Percentiles rank a stretch among this genome's conserved stretches.
Conservation (phyloP, 805 yeast genomes). For the Clavispora asparagi region DNA sequence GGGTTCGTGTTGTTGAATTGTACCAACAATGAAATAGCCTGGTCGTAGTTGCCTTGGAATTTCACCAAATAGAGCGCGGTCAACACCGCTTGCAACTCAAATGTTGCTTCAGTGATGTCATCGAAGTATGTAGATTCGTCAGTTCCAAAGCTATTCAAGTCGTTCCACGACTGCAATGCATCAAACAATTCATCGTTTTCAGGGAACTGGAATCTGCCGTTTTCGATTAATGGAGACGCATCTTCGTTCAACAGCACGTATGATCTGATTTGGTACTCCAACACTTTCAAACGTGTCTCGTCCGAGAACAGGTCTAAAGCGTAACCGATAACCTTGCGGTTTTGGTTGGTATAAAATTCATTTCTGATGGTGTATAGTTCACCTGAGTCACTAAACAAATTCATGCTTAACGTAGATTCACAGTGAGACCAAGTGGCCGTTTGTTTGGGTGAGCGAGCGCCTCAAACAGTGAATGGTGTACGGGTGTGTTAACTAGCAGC, state of each 20-base stretch:
- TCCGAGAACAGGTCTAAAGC: slow-evolving; percentile 32
- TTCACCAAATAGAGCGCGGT: slow-evolving; percentile 35
- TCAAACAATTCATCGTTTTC: slow-evolving; percentile 31
- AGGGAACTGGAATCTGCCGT: slow-evolving; percentile 29
- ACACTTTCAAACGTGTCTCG: slow-evolving; percentile 33
- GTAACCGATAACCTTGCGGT: slow-evolving; percentile 38
- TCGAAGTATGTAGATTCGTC: slow-evolving; percentile 40
- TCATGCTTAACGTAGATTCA: slow-evolving; percentile 20
- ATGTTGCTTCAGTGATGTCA: slow-evolving; percentile 28
- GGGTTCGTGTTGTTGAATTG: slow-evolving; percentile 17
- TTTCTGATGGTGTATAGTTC: slow-evolving; percentile 54
- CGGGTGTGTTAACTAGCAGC: background rate
- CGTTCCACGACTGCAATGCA: slow-evolving; percentile 39
- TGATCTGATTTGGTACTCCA: slow-evolving; percentile 38
- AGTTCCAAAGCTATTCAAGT: slow-evolving; percentile 37
- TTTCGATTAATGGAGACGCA: slow-evolving; percentile 35
- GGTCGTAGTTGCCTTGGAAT: slow-evolving; percentile 31
- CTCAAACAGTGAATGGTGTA: background rate
- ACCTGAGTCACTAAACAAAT: slow-evolving; percentile 37
- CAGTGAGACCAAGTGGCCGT: background rate
- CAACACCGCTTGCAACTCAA: slow-evolving; percentile 39
- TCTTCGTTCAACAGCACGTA: slow-evolving; percentile 32
- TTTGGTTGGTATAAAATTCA: slow-evolving; percentile 59
- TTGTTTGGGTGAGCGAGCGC: background rate
- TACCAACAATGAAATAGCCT: slow-evolving; percentile 29